Percentiles rank a stretch among this genome's conserved stretches.
Evolutionary conservation across 176 grass and related monocot species (phyloP).

Genomic region (Puccinellia tenuiflora): DNA sequence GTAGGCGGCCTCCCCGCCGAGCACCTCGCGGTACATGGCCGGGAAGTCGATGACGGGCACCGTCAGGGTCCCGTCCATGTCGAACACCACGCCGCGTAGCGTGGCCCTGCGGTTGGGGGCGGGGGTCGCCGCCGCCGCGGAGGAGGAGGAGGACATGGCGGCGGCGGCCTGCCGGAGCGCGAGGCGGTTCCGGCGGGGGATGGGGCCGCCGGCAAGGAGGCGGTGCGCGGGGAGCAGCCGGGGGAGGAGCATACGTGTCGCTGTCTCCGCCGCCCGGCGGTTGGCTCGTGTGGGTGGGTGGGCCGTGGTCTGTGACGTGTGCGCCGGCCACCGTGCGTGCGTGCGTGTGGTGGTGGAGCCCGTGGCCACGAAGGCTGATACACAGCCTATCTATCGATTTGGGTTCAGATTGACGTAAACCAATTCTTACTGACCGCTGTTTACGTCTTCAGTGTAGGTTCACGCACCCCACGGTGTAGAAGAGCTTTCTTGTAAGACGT

Average conservation of each 20-base stretch:
- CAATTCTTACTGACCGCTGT: fast-evolving
- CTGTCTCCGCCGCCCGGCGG: neutral
- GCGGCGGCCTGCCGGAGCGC: neutral
- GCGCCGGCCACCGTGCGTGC: too few species aligned
- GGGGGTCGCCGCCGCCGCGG: neutral
- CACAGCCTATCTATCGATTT: neutral
- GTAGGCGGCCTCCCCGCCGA: conserved; percentile 56
- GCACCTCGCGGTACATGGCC: conserved; percentile 83
- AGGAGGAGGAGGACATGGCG: conserved; percentile 17
- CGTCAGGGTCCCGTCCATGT: conserved; percentile 96
- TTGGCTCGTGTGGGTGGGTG: neutral
- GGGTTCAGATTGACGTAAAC: neutral
- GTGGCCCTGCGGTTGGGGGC: neutral
- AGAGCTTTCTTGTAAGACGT: too few species aligned
- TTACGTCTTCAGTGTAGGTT: too few species aligned
- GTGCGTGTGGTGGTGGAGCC: neutral
- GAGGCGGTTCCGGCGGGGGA: conserved; percentile 1
- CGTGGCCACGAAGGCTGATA: neutral
- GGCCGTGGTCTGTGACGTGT: neutral
- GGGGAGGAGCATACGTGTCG: conserved; percentile 38
- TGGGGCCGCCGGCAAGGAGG: neutral
- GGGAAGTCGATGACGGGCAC: conserved; percentile 85
- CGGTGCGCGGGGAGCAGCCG: conserved; percentile 22
- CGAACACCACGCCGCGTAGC: conserved; percentile 78
- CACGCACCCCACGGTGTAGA: too few species aligned